phyloP scores from a whole-genome alignment of 345 rosid genomes.

The Linum tenue region DNA sequence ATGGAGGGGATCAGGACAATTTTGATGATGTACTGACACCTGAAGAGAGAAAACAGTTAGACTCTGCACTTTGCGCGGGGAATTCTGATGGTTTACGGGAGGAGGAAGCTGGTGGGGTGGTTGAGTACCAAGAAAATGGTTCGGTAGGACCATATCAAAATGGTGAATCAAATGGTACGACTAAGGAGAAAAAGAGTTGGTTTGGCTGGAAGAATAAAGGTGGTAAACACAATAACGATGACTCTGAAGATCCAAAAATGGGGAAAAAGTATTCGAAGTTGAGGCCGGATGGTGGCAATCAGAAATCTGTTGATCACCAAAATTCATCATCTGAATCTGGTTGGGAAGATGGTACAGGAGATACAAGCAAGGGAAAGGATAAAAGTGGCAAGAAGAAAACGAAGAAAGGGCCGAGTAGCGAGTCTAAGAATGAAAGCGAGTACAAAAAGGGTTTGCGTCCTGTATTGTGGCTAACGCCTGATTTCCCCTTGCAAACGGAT shows the following conservation, averaged over 20 bases:
- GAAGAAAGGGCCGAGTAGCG: slow-evolving; percentile 50
- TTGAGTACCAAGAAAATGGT: slow-evolving; percentile 52
- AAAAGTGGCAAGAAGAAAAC: slow-evolving; percentile 70
- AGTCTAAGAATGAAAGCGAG: slow-evolving; percentile 29
- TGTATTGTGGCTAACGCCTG: slow-evolving; percentile 5
- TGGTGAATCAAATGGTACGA: slow-evolving; percentile 43
- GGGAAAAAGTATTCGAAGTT: slow-evolving; percentile 65
- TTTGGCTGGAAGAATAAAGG: slow-evolving; percentile 87
- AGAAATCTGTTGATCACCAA: slow-evolving; percentile 43
- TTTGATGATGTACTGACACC: slow-evolving; percentile 75
- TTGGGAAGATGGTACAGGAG: slow-evolving; percentile 44
- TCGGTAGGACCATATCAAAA: slow-evolving; percentile 43
- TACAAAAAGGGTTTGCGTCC: slow-evolving; percentile 3
- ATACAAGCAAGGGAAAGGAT: slow-evolving; percentile 66
- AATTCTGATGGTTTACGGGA: slow-evolving; percentile 55
- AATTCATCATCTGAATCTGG: slow-evolving; percentile 46
- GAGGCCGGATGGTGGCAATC: slow-evolving; percentile 58
- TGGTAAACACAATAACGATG: slow-evolving; percentile 44
- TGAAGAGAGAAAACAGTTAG: slow-evolving; percentile 81
- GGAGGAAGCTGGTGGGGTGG: slow-evolving; percentile 58
- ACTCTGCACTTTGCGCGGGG: slow-evolving; percentile 62
- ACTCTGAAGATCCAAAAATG: slow-evolving; percentile 56
- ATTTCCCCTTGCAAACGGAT: slow-evolving; percentile 1
- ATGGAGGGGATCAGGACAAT: slow-evolving; percentile 53
- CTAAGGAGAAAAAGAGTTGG: slow-evolving; percentile 92